Percentiles rank a stretch among this genome's conserved stretches.
Conservation (phyloP, 495 filamentous ascomycete genomes). For the Staphylotrichum longicolle region DNA sequence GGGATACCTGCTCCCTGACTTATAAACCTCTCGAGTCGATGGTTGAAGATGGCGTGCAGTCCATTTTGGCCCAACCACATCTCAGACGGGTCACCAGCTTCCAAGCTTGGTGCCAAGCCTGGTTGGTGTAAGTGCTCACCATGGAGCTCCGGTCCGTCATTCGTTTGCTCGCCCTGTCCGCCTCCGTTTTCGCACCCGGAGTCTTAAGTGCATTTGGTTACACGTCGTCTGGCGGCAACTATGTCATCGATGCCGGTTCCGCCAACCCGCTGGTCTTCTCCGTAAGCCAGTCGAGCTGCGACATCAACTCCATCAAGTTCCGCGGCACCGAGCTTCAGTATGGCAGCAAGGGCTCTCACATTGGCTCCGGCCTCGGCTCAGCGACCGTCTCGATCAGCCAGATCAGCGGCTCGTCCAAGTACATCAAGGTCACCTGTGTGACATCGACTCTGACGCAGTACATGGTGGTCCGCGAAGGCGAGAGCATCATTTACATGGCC, state of each 20-base stretch:
- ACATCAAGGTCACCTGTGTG: conserved; percentile 61
- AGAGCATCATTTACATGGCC: conserved; percentile 60
- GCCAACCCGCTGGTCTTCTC: conserved; percentile 55
- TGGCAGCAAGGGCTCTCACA: conserved; percentile 50
- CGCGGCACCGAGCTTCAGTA: conserved; percentile 59
- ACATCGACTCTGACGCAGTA: conserved; percentile 63
- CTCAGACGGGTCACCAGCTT: neutral
- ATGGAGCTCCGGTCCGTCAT: conserved; percentile 26
- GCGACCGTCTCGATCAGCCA: conserved; percentile 55
- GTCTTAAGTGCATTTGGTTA: conserved; percentile 43
- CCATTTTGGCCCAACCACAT: neutral
- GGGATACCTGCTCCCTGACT: neutral
- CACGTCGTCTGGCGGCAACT: conserved; percentile 43
- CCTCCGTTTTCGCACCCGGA: conserved; percentile 37
- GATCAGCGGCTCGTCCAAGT: conserved; percentile 39
- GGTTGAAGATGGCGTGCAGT: neutral
- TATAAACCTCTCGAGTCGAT: neutral
- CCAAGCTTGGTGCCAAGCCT: neutral
- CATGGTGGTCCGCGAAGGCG: conserved; percentile 58
- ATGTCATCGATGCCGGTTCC: conserved; percentile 55
- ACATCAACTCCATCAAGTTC: conserved; percentile 62
- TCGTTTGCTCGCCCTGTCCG: conserved; percentile 28
- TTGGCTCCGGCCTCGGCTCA: conserved; percentile 60
- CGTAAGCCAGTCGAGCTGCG: conserved; percentile 56
- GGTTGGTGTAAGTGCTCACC: conserved; percentile 10